Evolutionary conservation across 2,329 filamentous ascomycete genomes (phyloP), one percentile per base, ranked within the genome.

Genomic region (Pseudogymnoascus sp.): DNA sequence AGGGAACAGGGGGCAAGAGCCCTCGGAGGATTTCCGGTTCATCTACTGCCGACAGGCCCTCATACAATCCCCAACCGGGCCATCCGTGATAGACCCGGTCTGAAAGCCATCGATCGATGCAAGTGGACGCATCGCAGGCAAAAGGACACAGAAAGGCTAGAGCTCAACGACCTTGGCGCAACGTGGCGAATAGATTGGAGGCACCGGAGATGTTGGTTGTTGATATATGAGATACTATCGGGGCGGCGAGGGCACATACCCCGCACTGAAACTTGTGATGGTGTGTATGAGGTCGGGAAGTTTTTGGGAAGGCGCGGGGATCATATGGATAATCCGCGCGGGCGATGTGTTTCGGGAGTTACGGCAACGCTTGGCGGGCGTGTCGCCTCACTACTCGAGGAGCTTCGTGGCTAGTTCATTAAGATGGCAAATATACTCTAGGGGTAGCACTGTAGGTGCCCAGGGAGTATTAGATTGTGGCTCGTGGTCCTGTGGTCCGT

Each of bases 371-470:
- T 56, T 56, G 50, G 50, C 50, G 50, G 16, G 50, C 50, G 50
- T 56, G 50, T 56, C 50, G 25, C 50, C 50, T 34, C 25, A 34
- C 28, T 56, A 56, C 50, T 56, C 50, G 50, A 34, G n/a, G 28
- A 34, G 50, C 8, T 56, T n/a, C 50, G 28, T 56, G 50, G 50
- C 50, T 56, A 56, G 50, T 56, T 2, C 34, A 56, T 56, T 56
- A 56, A 56, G 25, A 56, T 34, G 50, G 50, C 50, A n/a, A 28
- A 56, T 56, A 56, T 56, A 18, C 25, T 56, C 50, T 56, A 56
- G 50, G 25, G 50, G 25, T 34, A 56, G 23, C 50, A 56, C 25
- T 12, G n/a, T 34, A 34, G 25, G 28, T 34, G 50, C 28, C 50
- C 50, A 56, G 50, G n/a, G 25, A 56, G 50, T 34, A 7, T 12